Base-by-base conservation (phyloP, 208 protist genomes). In the Trypanosoma caninum region DNA sequence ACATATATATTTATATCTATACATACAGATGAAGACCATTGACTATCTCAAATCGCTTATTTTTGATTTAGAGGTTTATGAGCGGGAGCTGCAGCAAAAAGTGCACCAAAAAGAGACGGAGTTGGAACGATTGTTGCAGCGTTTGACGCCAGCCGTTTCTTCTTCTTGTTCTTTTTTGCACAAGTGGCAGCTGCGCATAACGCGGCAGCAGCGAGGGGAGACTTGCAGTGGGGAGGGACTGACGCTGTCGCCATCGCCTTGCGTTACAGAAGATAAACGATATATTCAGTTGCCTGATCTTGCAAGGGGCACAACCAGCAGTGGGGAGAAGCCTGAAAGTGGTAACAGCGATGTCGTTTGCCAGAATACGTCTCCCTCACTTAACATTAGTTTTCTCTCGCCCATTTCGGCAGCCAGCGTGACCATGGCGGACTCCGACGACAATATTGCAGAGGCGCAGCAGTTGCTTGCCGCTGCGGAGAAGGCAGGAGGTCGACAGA, bases 51-150 rank as follows among this genome's bases (percentile, higher is more conserved):
- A 53, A 37, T 59, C 48, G 13, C 69, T 67, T 22, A 69, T 75
- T 38, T 14, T 0, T 22, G 61, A 75, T 4, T 20, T 75, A 18
- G 25, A 34, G 18, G 30, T 31, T 18, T 75, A 69, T n/a, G 64
- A 64, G 52, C 33, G 20, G 41, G 61, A 65, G 40, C 50, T 75
- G 13, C 20, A 62, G 33, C 42, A 65, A 30, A 46, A 45, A n/a
- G 64, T 75, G n/a, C 55, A 33, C 10, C 54, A 69, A 28, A 75
- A 75, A 18, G 69, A 75, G 45, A 18, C 28, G 3, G 69, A 75
- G 30, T 30, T 75, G 35, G 40, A 59, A 16, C 34, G 40, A 28
- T 53, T 74, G 14, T 20, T 74, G 22, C 23, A 41, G 22, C 59
- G 44, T 9, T 8, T 70, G 25, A 33, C 9, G n/a, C 31, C 42